A percentile compares a stretch with the other conserved stretches of the same genome.
phyloP scores from a whole-genome alignment of 2,329 filamentous ascomycete genomes.

The Sporothrix protearum region DNA sequence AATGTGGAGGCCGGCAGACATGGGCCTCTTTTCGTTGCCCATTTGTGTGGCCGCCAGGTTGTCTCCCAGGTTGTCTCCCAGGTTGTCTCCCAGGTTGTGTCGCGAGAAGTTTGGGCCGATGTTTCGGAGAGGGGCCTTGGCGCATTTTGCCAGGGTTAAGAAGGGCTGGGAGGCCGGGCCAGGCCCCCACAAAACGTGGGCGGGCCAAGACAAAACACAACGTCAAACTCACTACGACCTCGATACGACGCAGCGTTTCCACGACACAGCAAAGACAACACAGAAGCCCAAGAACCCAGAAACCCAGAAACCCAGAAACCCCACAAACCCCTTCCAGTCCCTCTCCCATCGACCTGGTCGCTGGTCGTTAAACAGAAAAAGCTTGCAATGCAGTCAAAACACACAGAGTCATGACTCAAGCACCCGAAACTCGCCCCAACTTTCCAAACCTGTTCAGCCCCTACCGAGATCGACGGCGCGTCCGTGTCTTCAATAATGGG shows the following conservation, averaged over 20 bases:
- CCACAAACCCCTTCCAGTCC: conserved; percentile 1
- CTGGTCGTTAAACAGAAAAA: neutral
- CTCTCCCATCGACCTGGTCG: neutral
- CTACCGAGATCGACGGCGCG: neutral
- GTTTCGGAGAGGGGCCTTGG: conserved; percentile 10
- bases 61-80: conserved; percentile 10
- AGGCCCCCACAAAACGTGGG: conserved; percentile 4
- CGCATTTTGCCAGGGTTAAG: neutral
- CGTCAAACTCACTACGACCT: conserved; percentile 14
- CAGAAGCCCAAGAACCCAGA: neutral
- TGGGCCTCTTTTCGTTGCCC: neutral
- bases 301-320: neutral
- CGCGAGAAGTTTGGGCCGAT: conserved; percentile 13
- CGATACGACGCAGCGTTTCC: neutral
- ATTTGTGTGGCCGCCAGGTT: neutral
- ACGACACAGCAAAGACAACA: neutral
- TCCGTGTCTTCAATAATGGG: neutral
- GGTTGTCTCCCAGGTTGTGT: conserved; percentile 8
- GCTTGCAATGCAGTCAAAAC: neutral
- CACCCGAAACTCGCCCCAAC: conserved; percentile 11
- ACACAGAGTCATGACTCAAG: neutral
- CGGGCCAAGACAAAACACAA: conserved; percentile 17
- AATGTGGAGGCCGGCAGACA: neutral
- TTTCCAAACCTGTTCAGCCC: neutral
- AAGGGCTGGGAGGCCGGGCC: neutral